Evolutionary conservation across 345 rosid genomes (phyloP).

Genomic region (Rubroshorea leprosula): DNA sequence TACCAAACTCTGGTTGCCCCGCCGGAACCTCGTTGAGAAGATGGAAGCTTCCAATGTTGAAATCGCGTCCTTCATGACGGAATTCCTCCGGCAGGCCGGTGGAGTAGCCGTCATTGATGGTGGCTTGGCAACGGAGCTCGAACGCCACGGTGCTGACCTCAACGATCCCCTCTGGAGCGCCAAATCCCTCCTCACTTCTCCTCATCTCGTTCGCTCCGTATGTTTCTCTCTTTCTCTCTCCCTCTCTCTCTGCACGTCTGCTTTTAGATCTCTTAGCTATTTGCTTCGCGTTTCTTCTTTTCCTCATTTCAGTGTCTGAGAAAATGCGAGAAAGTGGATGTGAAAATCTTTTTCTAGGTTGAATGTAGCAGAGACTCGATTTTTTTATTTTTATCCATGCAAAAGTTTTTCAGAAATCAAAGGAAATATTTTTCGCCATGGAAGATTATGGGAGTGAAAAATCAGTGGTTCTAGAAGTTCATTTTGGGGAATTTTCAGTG

Average conservation of each 20-base stretch:
- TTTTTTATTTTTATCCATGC: too few relatives aligned
- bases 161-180: slow-evolving; percentile 87
- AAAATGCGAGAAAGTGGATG: neutral
- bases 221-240: slow-evolving; percentile 7
- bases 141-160: slow-evolving; percentile 73
- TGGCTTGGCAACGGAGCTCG: slow-evolving; percentile 82
- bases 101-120: slow-evolving; percentile 65
- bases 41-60: slow-evolving; percentile 26
- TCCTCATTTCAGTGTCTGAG: neutral
- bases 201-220: slow-evolving; percentile 55
- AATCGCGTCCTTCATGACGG: slow-evolving; percentile 34
- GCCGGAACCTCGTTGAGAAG: too few relatives aligned
- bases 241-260: too few relatives aligned
- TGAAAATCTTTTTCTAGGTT: too few relatives aligned
- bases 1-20: too few relatives aligned
- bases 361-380: too few relatives aligned
- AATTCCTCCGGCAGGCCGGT: slow-evolving; percentile 46
- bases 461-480: too few relatives aligned
- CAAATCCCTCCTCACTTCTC: slow-evolving; percentile 66
- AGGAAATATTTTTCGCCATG: too few relatives aligned
- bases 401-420: too few relatives aligned
- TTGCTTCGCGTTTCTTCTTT: neutral
- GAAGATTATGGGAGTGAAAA: too few relatives aligned
- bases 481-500: neutral
- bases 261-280: neutral